These are phyloP conservation scores for Rhizoclosmatium globosum DNA, from an alignment of 192 early-diverging fungal species.

Conservation along the genomic window DNA sequence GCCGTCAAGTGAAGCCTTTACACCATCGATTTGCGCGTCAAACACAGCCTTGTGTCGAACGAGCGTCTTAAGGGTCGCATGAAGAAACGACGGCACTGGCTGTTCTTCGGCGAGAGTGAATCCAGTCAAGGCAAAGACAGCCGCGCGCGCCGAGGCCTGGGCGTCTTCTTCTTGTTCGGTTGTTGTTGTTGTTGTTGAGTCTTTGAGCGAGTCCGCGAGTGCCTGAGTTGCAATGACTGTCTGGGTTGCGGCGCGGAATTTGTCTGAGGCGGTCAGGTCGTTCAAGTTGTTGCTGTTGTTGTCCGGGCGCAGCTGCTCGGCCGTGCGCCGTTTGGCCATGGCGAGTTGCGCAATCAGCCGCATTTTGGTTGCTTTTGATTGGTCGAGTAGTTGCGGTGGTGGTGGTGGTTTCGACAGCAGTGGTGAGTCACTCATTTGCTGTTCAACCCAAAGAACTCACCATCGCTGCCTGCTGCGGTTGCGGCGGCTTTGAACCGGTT, in stretches of 20 bases:
- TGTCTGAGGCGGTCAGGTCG: too few species aligned
- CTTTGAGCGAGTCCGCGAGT: neutral
- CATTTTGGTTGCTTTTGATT: too few species aligned
- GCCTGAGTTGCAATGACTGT: neutral
- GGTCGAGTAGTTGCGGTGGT: too few species aligned
- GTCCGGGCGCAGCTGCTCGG: too few species aligned
- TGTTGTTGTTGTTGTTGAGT: neutral
- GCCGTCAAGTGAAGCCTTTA: neutral
- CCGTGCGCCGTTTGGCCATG: too few species aligned
- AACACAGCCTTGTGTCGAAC: neutral
- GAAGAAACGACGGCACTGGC: neutral
- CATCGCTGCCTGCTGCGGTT: too few species aligned
- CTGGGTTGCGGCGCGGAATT: neutral
- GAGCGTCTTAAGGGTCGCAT: neutral
- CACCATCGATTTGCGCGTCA: constrained; percentile 6
- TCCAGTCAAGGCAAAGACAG: neutral
- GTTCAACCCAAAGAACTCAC: too few species aligned
- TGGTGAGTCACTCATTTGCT: too few species aligned
- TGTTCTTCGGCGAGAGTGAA: neutral
- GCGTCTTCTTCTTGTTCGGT: neutral
- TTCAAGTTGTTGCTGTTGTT: too few species aligned
- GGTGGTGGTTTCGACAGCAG: too few species aligned
- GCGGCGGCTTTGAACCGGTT: too few species aligned
- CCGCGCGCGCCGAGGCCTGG: neutral
- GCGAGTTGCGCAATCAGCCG: too few species aligned